Evolutionary conservation across 768 basidiomycete genomes (phyloP).

Genomic region (Boletus huronensis): DNA sequence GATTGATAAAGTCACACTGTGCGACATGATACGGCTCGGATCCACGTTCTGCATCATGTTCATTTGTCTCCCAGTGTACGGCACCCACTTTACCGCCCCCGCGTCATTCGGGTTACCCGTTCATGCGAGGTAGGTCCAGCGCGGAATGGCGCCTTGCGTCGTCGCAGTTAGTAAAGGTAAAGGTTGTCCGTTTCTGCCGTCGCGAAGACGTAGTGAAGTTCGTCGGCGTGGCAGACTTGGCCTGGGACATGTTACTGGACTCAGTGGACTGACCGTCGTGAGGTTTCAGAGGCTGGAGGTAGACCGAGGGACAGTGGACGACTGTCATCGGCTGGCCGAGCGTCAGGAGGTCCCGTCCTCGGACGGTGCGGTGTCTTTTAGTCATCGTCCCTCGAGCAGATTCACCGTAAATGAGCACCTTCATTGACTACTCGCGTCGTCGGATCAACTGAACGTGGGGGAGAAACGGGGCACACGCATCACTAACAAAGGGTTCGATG

Average conservation of each 20-base stretch:
- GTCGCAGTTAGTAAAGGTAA: no score
- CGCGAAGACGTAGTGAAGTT: conserved; percentile 11
- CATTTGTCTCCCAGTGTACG: neutral
- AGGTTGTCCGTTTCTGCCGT: conserved; percentile 4
- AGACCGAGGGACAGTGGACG: neutral
- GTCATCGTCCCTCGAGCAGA: neutral
- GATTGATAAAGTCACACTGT: conserved; percentile 3
- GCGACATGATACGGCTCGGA: neutral
- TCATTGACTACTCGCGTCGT: neutral
- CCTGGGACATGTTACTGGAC: no score
- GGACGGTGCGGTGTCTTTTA: neutral
- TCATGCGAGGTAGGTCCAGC: neutral
- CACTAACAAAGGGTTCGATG: neutral
- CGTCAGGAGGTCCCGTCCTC: neutral
- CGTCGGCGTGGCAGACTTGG: conserved; percentile 6
- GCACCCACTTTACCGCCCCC: neutral
- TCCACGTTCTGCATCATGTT: neutral
- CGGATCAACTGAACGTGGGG: neutral
- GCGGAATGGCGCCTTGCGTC: neutral
- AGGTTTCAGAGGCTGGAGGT: conserved; percentile 1
- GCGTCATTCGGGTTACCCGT: neutral
- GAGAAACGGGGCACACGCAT: neutral
- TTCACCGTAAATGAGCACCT: neutral
- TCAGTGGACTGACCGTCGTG: no score
- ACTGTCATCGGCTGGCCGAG: neutral